Evolutionary conservation across 257 asterid genomes (phyloP).

Genomic region (Linaria vulgaris): DNA sequence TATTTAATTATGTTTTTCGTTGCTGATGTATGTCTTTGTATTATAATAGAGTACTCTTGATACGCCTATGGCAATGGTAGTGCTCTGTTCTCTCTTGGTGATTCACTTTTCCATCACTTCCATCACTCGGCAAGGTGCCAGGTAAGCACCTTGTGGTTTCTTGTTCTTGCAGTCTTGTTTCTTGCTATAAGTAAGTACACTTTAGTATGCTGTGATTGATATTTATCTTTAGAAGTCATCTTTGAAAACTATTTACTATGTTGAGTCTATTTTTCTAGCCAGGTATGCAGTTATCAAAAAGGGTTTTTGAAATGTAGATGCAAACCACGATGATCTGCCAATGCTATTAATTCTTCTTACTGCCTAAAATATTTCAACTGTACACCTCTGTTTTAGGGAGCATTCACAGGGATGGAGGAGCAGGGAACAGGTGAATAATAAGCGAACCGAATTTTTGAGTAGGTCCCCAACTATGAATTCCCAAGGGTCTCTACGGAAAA

Average conservation of each 20-base stretch:
- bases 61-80: slow-evolving; percentile 52
- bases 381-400: slow-evolving; percentile 39
- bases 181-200: not conserved
- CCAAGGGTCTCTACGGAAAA: slow-evolving; percentile 43
- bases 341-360: not conserved
- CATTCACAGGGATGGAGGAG: slow-evolving; percentile 38
- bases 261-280: slow-evolving; percentile 2
- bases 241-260: not conserved
- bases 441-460: slow-evolving; percentile 67
- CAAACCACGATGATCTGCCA: not conserved
- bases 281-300: not conserved
- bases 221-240: no score
- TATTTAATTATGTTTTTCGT: no score
- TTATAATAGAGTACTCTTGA: slow-evolving; percentile 73
- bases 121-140: slow-evolving; percentile 29
- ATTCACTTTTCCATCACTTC: slow-evolving; percentile 40
- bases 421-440: slow-evolving; percentile 32
- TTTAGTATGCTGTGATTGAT: no score
- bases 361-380: not conserved
- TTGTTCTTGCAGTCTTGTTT: not conserved
- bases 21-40: no score
- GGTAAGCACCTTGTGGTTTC: slow-evolving; percentile 39
- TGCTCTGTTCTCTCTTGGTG: slow-evolving; percentile 46
- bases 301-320: not conserved
- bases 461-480: slow-evolving; percentile 42